Evolutionary conservation across 805 yeast species (phyloP).

Genomic region (Pichia californica): DNA sequence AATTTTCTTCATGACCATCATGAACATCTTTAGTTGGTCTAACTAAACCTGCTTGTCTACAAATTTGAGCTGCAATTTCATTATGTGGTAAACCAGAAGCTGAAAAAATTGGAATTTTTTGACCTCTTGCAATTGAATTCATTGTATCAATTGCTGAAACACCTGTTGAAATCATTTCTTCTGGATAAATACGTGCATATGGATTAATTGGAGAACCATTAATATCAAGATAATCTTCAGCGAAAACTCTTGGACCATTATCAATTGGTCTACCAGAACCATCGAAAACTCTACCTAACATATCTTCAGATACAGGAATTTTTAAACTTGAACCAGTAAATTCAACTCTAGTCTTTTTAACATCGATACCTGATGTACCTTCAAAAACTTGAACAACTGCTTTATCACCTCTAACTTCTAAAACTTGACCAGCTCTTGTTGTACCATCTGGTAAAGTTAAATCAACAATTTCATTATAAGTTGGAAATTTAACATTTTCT

Average conservation of each 20-base stretch:
- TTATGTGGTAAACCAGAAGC: constrained; percentile 99
- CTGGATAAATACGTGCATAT: constrained; percentile 96
- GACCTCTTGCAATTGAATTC: constrained; percentile 99
- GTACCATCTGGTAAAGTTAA: constrained; percentile 95
- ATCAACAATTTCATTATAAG: constrained; percentile 94
- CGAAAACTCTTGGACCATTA: constrained; percentile 96
- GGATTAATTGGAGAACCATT: constrained; percentile 99
- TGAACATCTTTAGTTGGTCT: constrained; percentile 99
- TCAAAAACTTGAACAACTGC: constrained; percentile 99
- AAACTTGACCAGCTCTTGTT: constrained; percentile 92
- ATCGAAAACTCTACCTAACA: constrained; percentile 95
- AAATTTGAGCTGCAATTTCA: constrained; percentile 99
- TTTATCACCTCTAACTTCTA: constrained; percentile 94
- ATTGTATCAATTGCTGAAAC: constrained; percentile 96
- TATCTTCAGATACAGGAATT: constrained; percentile 94
- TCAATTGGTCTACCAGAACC: constrained; percentile 99
- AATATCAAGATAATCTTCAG: constrained; percentile 97
- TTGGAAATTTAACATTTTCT: constrained; percentile 80
- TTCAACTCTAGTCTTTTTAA: constrained; percentile 94
- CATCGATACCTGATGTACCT: constrained; percentile 98
- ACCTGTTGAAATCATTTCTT: constrained; percentile 99
- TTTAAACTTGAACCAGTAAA: constrained; percentile 92
- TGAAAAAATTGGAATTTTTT: constrained; percentile 97
- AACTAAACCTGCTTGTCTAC: constrained; percentile 99
- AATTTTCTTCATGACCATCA: constrained; percentile 99